Base-by-base conservation (phyloP, 2,329 filamentous ascomycete genomes). In the Cordyceps farinosa region DNA sequence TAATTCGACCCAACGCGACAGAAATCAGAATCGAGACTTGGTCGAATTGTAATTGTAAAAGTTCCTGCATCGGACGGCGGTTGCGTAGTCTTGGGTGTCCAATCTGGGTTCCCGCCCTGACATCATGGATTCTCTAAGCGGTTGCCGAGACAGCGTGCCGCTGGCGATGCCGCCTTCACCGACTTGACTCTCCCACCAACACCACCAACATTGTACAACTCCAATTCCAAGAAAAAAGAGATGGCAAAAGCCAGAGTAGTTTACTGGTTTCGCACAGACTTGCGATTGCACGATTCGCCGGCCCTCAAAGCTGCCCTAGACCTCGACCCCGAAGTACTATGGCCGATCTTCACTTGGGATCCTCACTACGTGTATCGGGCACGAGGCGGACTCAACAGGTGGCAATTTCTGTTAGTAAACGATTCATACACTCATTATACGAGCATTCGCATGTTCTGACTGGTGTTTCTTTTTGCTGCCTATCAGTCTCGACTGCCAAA, bases 331-430 rank as follows among this genome's bases (percentile, higher is more conserved):
- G 82, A 83, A 59, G 85, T 83, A 27, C 77, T 93, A 32, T 92
- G 88, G 79, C 90, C 89, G 1, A 83, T 92, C 52, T 93, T 90
- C 81, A 91, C 87, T 1, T 93, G 89, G 88, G 90, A 92, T 71
- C 89, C 89, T 63, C 88, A 92, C 72, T 92, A 92, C 71, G 88
- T 92, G 32, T 92, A 91, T 71, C 82, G 82, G 38, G 85, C 87
- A 1, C 82, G 89, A 63, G 89, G 88, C 5, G 88, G 88, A 0
- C 78, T 85, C 9, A 93, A 93, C 69, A 80, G 90, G 67, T 92
- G 89, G 87, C 87, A 90, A 69, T 92, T 88, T 70, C 74, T 91
- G 78, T 86, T 65, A 45, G 13, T 62, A 62, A 66, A 15, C 29
- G 9, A 3, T 30, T 4, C 56, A 17, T 6, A 15, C 7, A 32